Evolutionary conservation across 805 yeast species (phyloP).

Genomic region (Isabelozyma gotoi): DNA sequence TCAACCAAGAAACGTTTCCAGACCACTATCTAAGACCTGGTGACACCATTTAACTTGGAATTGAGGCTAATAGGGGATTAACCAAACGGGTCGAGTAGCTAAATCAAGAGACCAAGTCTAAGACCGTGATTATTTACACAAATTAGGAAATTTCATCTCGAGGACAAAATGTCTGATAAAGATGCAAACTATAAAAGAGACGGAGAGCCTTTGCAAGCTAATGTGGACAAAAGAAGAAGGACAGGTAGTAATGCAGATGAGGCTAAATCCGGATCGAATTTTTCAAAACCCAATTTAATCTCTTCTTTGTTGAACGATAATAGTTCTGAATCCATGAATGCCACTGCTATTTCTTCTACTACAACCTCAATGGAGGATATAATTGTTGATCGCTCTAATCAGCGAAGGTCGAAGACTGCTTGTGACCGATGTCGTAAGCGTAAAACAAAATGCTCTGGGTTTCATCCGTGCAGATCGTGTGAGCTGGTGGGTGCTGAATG

Average conservation of each 20-base stretch:
- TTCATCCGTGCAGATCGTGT: slow-evolving; percentile 22
- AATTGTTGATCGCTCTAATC: background rate
- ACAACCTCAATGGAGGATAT: background rate
- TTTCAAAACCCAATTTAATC: background rate
- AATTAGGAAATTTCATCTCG: background rate
- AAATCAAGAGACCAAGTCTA: too few species aligned
- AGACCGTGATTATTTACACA: too few species aligned
- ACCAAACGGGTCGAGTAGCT: too few species aligned
- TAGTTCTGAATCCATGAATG: background rate
- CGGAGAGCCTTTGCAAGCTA: background rate
- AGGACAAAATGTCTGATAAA: background rate
- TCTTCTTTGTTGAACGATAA: background rate
- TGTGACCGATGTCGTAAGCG: slow-evolving; percentile 24
- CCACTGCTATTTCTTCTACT: too few species aligned
- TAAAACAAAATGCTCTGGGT: slow-evolving; percentile 28
- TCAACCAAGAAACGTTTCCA: too few species aligned
- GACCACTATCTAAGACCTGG: too few species aligned
- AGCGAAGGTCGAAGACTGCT: slow-evolving; percentile 14
- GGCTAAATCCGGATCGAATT: too few species aligned
- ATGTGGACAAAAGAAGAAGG: too few species aligned
- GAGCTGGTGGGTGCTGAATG: slow-evolving; percentile 12
- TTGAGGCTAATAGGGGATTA: too few species aligned
- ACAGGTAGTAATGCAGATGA: too few species aligned
- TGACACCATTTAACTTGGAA: too few species aligned
- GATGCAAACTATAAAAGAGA: background rate